Percentiles rank a stretch among this genome's conserved stretches.
phyloP scores from a whole-genome alignment of 257 asterid genomes.

The Solanum etuberosum region DNA sequence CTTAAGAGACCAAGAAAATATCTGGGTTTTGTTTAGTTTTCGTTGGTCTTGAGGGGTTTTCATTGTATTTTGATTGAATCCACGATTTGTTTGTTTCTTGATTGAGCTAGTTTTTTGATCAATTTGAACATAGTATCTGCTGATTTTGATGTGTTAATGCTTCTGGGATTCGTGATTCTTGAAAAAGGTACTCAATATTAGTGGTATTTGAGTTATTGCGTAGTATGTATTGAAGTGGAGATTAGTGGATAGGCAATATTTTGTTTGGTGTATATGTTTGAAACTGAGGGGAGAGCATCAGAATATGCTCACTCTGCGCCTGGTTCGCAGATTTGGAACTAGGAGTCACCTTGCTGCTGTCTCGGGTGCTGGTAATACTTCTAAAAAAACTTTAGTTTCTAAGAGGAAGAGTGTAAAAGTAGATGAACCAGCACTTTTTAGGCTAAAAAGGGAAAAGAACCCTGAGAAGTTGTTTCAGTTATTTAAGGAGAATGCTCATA shows the following conservation, averaged over 20 bases:
- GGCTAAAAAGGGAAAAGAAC: constrained; percentile 61
- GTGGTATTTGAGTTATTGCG: neutral
- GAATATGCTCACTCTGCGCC: constrained; percentile 71
- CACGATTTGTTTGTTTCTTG: neutral
- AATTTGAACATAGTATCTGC: neutral
- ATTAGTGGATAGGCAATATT: neutral
- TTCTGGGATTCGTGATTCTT: neutral
- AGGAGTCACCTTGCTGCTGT: constrained; percentile 12
- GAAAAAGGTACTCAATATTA: neutral
- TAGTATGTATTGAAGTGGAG: neutral
- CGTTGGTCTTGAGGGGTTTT: neutral
- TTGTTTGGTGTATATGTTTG: constrained; percentile 22
- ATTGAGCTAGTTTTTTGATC: neutral
- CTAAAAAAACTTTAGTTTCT: constrained; percentile 1
- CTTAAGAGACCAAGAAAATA: neutral
- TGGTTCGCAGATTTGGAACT: constrained; percentile 64
- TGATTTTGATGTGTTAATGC: neutral
- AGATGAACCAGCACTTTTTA: constrained; percentile 60
- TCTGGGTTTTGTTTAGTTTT: neutral
- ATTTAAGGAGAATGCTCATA: constrained; percentile 67
- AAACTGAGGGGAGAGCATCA: constrained; percentile 12
- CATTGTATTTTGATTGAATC: neutral
- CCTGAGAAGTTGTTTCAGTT: constrained; percentile 57
- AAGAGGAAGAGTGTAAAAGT: constrained; percentile 10
- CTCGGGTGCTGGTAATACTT: constrained; percentile 4